phyloP scores from a whole-genome alignment of 2,329 filamentous ascomycete species.

The Claviceps humidiphila region DNA sequence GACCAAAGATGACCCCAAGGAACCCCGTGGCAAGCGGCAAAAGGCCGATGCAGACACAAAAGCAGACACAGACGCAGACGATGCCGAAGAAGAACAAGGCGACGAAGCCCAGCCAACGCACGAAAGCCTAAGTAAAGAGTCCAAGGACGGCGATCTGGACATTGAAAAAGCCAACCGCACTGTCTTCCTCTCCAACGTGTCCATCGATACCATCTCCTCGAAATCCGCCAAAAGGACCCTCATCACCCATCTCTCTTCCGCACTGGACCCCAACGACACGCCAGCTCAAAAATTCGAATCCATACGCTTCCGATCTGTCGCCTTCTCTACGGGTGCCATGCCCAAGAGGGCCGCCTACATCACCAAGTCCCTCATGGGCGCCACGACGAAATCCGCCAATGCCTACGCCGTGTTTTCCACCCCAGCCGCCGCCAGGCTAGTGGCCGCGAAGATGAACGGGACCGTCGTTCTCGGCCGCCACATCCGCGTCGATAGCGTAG shows the following conservation, averaged over 20 bases:
- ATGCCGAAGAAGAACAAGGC: constrained; percentile 23
- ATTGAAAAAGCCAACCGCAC: constrained; percentile 74
- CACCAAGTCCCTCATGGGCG: constrained; percentile 77
- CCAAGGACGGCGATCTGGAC: constrained; percentile 55
- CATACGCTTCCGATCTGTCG: constrained; percentile 84
- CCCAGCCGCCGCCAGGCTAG: constrained; percentile 58
- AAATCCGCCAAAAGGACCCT: constrained; percentile 70
- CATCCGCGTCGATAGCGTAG: constrained; percentile 78
- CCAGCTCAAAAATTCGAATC: constrained; percentile 68
- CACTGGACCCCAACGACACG: constrained; percentile 42
- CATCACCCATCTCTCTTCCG: constrained; percentile 63
- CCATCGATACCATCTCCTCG: constrained; percentile 66
- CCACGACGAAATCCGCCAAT: constrained; percentile 85
- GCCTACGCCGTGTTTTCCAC: constrained; percentile 87
- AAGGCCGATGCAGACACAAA: constrained; percentile 22
- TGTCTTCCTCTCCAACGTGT: constrained; percentile 87
- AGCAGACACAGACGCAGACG: constrained; percentile 13
- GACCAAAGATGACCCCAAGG: constrained; percentile 43
- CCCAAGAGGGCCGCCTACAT: constrained; percentile 94
- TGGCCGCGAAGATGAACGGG: constrained; percentile 68
- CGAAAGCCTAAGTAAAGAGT: constrained; percentile 40
- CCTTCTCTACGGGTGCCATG: constrained; percentile 62
- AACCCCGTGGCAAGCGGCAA: constrained; percentile 40
- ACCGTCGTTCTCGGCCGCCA: constrained; percentile 74
- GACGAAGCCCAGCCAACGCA: constrained; percentile 37